Conservation (phyloP, 2,329 filamentous ascomycete genomes). For the Aspergillus pseudoterreus region DNA sequence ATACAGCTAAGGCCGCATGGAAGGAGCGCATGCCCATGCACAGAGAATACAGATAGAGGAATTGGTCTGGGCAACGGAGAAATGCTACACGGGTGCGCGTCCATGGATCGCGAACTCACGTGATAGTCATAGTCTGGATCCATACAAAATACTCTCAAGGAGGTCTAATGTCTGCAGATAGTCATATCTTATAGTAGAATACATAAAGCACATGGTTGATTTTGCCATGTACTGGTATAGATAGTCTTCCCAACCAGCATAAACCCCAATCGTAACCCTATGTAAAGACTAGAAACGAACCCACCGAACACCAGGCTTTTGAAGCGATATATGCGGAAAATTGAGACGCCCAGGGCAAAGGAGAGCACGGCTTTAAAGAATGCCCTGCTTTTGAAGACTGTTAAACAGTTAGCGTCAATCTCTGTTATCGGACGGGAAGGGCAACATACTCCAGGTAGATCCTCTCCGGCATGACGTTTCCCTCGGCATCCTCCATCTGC, state of each 20-base stretch:
- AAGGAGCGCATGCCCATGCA: neutral
- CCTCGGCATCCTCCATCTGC: slow-evolving; percentile 97
- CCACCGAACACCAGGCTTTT: slow-evolving; percentile 33
- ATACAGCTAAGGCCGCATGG: neutral
- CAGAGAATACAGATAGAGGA: neutral
- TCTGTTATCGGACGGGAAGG: neutral
- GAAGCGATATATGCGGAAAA: slow-evolving; percentile 9
- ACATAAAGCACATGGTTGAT: slow-evolving; percentile 11
- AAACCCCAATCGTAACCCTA: slow-evolving; percentile 13
- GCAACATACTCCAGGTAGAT: slow-evolving; percentile 74
- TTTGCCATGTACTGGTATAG: slow-evolving; percentile 7
- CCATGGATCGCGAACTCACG: slow-evolving; percentile 34
- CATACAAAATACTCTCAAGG: neutral
- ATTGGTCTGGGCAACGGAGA: neutral
- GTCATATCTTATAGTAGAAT: slow-evolving; percentile 13
- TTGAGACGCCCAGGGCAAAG: neutral
- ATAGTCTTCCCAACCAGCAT: slow-evolving; percentile 11
- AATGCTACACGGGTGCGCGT: slow-evolving; percentile 14
- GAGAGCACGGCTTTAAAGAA: slow-evolving; percentile 53
- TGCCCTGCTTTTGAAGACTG: slow-evolving; percentile 78
- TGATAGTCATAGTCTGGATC: slow-evolving; percentile 11
- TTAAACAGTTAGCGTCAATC: slow-evolving; percentile 17
- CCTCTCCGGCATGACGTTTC: slow-evolving; percentile 99
- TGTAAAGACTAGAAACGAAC: slow-evolving; percentile 11
- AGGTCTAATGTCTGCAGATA: neutral